These are phyloP conservation scores for Lupinus albus DNA, from an alignment of 306 rosid species.

Conservation along the genomic window DNA sequence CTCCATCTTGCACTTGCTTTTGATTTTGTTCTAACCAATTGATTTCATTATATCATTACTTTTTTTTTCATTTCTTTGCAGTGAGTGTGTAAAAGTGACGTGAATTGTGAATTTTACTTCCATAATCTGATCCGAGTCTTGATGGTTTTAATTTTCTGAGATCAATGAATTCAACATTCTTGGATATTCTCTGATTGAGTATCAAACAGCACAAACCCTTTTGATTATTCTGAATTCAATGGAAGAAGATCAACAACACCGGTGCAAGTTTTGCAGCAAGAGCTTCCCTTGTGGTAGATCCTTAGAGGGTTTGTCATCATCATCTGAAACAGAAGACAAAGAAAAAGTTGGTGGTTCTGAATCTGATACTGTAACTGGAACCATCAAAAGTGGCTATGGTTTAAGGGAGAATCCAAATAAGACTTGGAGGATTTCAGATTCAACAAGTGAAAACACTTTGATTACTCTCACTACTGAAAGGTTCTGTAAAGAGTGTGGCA, in stretches of 20 bases:
- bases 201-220: background rate
- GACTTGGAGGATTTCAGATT: conserved; percentile 64
- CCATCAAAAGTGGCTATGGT: conserved; percentile 51
- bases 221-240: conserved; percentile 37
- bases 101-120: conserved; percentile 39
- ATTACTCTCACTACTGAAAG: conserved; percentile 44
- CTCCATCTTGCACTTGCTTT: conserved; percentile 57
- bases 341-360: conserved; percentile 48
- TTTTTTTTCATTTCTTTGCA: conserved; percentile 17
- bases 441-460: conserved; percentile 50
- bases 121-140: conserved; percentile 57
- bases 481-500: conserved; percentile 87
- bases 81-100: conserved; percentile 35
- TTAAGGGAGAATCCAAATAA: conserved; percentile 83
- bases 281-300: conserved; percentile 89
- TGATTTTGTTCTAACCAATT: conserved; percentile 37
- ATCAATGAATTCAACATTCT: conserved; percentile 51
- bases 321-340: conserved; percentile 48
- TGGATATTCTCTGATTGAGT: conserved; percentile 44
- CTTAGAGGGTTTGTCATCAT: conserved; percentile 62
- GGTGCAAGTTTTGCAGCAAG: conserved; percentile 83
- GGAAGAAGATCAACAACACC: conserved; percentile 61
- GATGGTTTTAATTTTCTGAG: conserved; percentile 32
- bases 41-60: conserved; percentile 16
- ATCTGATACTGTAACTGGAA: conserved; percentile 44